Evolutionary conservation across 345 rosid species (phyloP), one percentile per base, ranked within the genome.

Genomic region (Jatropha curcas): DNA sequence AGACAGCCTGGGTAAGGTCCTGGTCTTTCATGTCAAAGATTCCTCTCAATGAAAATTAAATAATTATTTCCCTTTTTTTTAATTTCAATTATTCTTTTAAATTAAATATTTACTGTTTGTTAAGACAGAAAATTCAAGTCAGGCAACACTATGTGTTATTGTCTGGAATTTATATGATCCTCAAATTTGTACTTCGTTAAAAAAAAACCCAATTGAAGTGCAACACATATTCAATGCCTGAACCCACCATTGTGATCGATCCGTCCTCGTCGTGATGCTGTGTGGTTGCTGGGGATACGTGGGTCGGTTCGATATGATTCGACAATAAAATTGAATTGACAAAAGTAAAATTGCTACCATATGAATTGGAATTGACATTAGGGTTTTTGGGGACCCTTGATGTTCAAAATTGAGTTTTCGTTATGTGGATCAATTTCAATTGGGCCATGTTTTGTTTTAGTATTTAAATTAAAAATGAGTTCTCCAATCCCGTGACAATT

Each of bases 11-110:
- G 77, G 76, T 30, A 43, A 37, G 61, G 72, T 22, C 60, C 39
- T 63, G 78, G 50, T 63, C 65, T 70, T 55, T 25, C 68, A n/a
- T 74, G 83, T 72, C 85, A 69, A 63, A 79, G 68, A 74, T 73
- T 76, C 72, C 74, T 60, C 66, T 5, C 48, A 24, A 34, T 16
- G 3, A 12, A 14, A 45, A 45, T 11, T 0, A 12, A 45, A n/a
- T n/a, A n/a, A n/a, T n/a, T n/a, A n/a, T n/a, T n/a, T n/a, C n/a
- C n/a, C n/a, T n/a, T n/a, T n/a, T n/a, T n/a, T n/a, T n/a, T n/a
- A n/a, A n/a, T n/a, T n/a, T n/a, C n/a, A 37, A 37, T 58, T 4
- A 30, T 28, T 71, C 75, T 55, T 43, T 72, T 68, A 72, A 69
- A 57, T 65, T 45, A 73, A 69, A 17, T 2, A 48, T 37, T 67